A percentile compares a stretch with the other conserved stretches of the same genome.
These are phyloP conservation scores for Cenchrus purpureus DNA, from an alignment of 176 grass and related monocot genomes.

Conservation along the genomic window DNA sequence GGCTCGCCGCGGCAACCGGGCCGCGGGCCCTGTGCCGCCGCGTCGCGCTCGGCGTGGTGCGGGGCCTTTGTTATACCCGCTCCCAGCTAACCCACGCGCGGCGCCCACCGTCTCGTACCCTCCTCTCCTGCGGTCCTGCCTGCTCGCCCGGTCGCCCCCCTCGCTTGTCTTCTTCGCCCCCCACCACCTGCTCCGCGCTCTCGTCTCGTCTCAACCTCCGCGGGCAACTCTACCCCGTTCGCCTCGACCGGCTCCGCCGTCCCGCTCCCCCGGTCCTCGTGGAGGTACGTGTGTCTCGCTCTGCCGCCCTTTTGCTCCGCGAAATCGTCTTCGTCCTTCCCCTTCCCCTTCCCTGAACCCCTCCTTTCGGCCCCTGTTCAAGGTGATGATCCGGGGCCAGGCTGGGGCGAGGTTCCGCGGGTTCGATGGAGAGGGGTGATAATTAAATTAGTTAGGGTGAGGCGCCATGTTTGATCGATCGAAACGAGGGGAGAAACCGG, in stretches of 20 bases:
- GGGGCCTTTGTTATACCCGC: slow-evolving; percentile 2
- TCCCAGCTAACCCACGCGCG: slow-evolving; percentile 2
- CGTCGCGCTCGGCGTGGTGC: neutral
- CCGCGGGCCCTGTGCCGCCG: slow-evolving; percentile 19
- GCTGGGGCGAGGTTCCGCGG: neutral
- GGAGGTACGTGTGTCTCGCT: slow-evolving; percentile 17
- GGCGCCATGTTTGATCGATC: neutral
- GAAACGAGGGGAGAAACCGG: neutral
- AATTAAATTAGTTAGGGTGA: neutral
- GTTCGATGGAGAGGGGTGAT: neutral
- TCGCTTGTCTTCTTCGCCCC: neutral
- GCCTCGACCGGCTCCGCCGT: neutral
- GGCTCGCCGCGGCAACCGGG: neutral
- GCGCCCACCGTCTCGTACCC: slow-evolving; percentile 4
- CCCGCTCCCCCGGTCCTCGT: slow-evolving; percentile 12
- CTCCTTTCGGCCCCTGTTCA: neutral
- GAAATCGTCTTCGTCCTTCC: neutral
- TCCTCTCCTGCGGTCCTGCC: too few species aligned
- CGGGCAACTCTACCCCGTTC: neutral
- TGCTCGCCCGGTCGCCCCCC: neutral
- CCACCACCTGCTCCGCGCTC: neutral
- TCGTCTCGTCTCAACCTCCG: too few species aligned
- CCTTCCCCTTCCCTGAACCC: neutral
- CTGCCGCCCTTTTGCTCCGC: neutral
- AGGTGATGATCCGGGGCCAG: neutral